Evolutionary conservation across 164 flowering plant genomes (phyloP), one percentile per base, ranked within the genome.

Genomic region (Stephania cephalantha): DNA sequence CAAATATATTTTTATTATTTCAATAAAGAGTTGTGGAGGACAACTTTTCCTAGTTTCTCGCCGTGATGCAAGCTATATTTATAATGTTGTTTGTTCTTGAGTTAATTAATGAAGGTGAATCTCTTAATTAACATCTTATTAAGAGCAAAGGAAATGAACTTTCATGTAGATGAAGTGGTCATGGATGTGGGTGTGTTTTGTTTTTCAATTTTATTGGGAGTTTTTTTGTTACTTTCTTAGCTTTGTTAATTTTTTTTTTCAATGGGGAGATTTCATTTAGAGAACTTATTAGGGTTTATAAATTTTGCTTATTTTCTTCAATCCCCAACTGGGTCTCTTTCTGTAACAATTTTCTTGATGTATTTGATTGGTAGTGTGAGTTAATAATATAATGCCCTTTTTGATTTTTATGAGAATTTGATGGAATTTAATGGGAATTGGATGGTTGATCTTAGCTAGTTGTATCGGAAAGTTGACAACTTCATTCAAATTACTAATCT

Each of bases 131-230:
- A 25, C 25, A 25, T 25, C 25, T 25, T 25, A 87, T 89, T 85
- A 91, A 86, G 88, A 85, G 97, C 87, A 93, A 90, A 79, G 78
- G 79, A 68, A 92, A 91, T 74, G 91, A 25, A 90, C 31, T 89
- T 87, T 82, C 92, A 88, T 67, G 88, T 94, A 35, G 91, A 91
- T 85, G 90, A 85, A 61, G 85, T 82, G 81, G 86, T 80, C 73
- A 75, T 74, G 90, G 80, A 84, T 93, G 92, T 78, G 66, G 61
- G 77, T 42, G 45, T 78, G 15, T 52, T 48, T 74, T 5, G 20
- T 6, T 31, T 50, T n/a, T 35, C 46, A 7, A 45, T 55, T 58
- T 58, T 35, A 9, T 25, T 25, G 25, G 20, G 35, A 35, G 20
- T 25, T 58, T 77, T 25, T 69, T 10, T 22, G 29, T 53, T 17